These are phyloP conservation scores for Ascochyta fabae DNA, from an alignment of 2,329 filamentous ascomycete genomes.

Conservation along the genomic window DNA sequence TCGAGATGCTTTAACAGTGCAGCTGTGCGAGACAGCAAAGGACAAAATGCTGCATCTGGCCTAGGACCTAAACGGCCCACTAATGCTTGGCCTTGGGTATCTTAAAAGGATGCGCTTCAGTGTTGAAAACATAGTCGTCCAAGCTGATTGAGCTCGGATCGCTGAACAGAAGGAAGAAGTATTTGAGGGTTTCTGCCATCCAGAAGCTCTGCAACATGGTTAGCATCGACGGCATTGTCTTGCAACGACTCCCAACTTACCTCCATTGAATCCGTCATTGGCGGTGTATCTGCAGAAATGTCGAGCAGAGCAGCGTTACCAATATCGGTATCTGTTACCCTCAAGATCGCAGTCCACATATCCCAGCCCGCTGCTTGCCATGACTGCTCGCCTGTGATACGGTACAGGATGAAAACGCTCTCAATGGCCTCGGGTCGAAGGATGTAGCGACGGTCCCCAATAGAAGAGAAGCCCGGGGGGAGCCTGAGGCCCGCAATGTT, in stretches of 20 bases:
- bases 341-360: conserved; percentile 57
- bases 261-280: conserved; percentile 55
- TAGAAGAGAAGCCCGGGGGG: conserved; percentile 52
- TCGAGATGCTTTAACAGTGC: neutral
- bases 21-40: neutral
- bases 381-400: conserved; percentile 62
- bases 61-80: too few relatives aligned
- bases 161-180: conserved; percentile 57
- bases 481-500: conserved; percentile 51
- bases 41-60: neutral
- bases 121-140: conserved; percentile 57
- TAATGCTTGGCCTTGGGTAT: conserved; percentile 28
- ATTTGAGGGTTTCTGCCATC: conserved; percentile 59
- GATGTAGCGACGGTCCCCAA: conserved; percentile 55
- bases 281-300: conserved; percentile 48
- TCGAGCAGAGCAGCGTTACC: conserved; percentile 56
- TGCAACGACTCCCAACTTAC: conserved; percentile 22
- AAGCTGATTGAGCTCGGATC: conserved; percentile 52
- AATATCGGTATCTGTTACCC: conserved; percentile 52
- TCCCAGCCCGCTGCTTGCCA: conserved; percentile 57
- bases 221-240: conserved; percentile 1
- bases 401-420: conserved; percentile 66
- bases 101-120: conserved; percentile 56
- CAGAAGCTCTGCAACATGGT: conserved; percentile 51
- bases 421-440: conserved; percentile 65